Percentiles rank a stretch among this genome's conserved stretches.
These are phyloP conservation scores for Coelastrella sp. DNA, from an alignment of 139 green algal genomes.

Conservation along the genomic window DNA sequence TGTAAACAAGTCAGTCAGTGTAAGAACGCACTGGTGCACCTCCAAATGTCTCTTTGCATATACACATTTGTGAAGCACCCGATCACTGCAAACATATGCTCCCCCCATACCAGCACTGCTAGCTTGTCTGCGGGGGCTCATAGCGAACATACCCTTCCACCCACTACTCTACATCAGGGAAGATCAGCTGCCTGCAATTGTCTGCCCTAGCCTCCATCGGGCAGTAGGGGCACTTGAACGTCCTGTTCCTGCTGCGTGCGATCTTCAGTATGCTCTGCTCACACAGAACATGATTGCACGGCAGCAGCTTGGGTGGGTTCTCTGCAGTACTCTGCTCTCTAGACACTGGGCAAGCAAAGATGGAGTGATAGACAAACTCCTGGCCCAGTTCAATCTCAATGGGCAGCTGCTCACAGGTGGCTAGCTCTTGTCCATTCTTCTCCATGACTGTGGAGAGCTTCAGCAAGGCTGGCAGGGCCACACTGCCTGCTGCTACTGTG, in stretches of 20 bases:
- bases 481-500: constrained; percentile 78
- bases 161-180: constrained; percentile 68
- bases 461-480: constrained; percentile 88
- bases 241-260: constrained; percentile 73
- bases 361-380: constrained; percentile 93
- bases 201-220: constrained; percentile 79
- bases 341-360: constrained; percentile 94
- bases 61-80: too few relatives aligned
- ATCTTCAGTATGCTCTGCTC: constrained; percentile 85
- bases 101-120: too few relatives aligned
- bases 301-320: constrained; percentile 95
- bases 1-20: too few relatives aligned
- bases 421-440: constrained; percentile 56
- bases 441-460: constrained; percentile 87
- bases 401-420: constrained; percentile 78
- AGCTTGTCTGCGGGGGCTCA: too few relatives aligned
- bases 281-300: constrained; percentile 94
- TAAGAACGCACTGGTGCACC: too few relatives aligned
- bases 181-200: constrained; percentile 75
- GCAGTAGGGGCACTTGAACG: constrained; percentile 98
- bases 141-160: background rate
- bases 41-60: too few relatives aligned
- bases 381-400: constrained; percentile 91
- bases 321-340: constrained; percentile 81
- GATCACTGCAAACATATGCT: too few relatives aligned